Evolutionary conservation across 2,329 filamentous ascomycete genomes (phyloP), one percentile per base, ranked within the genome.

Genomic region (Botrytis fabae): DNA sequence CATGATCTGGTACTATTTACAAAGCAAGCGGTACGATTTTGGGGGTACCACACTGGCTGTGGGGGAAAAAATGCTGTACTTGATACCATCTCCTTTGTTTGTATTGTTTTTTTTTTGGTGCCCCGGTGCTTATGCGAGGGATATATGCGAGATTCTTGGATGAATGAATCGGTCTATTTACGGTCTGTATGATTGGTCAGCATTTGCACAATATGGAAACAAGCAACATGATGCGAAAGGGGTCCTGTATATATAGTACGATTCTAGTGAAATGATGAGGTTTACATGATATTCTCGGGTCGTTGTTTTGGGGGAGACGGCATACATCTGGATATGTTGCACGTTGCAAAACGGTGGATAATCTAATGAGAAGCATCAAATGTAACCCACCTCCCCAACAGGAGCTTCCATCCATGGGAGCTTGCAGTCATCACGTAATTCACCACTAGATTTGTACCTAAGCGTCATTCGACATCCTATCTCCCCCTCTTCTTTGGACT

Each of bases 401-500:
- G 25, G 0, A 42, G 16, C 35, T 16, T 57, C 20, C n/a, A 57
- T 57, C n/a, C 51, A 16, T 32, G 48, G 22, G 18, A 20, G 5
- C 46, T 57, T 57, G 51, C n/a, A 32, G 20, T 35, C 20, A 32
- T 20, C 40, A 8, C n/a, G 38, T 42, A 22, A 51, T 25, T n/a
- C 4, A 65, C n/a, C 8, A 16, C 20, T 57, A n/a, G 20, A 57
- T 57, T 32, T 28, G 25, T 16, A 6, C 7, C 65, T 32, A 42
- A 25, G 8, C n/a, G 18, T 22, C 20, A 28, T 40, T 22, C 8
- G 44, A n/a, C 25, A 57, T 22, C 18, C 18, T 69, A 69, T 57
- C 65, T 57, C 25, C 64, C 46, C 18, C 48, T 69, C 51, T 84
- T 85, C 64, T 81, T 80, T 5, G 88, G 88, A 71, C 87, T 89